phyloP scores from a whole-genome alignment of 1,284 basidiomycete genomes.

The Rhodofomes roseus region DNA sequence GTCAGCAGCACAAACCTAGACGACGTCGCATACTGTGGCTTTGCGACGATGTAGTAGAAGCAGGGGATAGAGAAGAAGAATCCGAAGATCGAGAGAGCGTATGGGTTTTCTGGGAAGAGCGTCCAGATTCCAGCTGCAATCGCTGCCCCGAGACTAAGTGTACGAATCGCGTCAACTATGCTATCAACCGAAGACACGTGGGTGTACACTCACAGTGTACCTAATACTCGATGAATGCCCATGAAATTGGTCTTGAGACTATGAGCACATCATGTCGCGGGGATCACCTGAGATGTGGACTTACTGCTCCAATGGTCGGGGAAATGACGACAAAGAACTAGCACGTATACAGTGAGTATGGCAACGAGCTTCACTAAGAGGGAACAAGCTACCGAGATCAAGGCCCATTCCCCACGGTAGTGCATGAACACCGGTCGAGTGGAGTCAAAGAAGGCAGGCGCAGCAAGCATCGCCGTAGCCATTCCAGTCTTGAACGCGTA shows the following conservation, averaged over 20 bases:
- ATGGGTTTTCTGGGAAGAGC: constrained; percentile 73
- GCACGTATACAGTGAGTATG: background rate
- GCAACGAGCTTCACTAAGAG: constrained; percentile 1
- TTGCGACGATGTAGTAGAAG: constrained; percentile 86
- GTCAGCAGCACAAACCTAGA: constrained; percentile 87
- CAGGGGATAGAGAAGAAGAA: constrained; percentile 92
- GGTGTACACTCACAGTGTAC: constrained; percentile 64
- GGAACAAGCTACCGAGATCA: constrained; percentile 71
- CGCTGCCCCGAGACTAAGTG: constrained; percentile 71
- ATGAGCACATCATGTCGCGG: constrained; percentile 6
- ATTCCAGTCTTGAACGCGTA: constrained; percentile 89
- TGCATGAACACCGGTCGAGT: constrained; percentile 78
- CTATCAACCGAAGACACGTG: background rate
- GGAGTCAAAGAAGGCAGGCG: constrained; percentile 80
- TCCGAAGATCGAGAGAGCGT: constrained; percentile 79
- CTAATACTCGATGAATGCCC: constrained; percentile 73
- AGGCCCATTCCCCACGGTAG: constrained; percentile 90
- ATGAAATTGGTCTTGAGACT: constrained; percentile 73
- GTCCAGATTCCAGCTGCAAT: constrained; percentile 73
- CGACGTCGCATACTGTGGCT: constrained; percentile 75
- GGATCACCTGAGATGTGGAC: constrained; percentile 24
- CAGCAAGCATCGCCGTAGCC: constrained; percentile 76
- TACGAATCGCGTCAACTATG: constrained; percentile 23
- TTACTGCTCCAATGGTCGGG: constrained; percentile 80
- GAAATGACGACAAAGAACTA: constrained; percentile 88